Base-by-base conservation (phyloP, 2,329 filamentous ascomycete genomes). In the Pyricularia pennisetigena region DNA sequence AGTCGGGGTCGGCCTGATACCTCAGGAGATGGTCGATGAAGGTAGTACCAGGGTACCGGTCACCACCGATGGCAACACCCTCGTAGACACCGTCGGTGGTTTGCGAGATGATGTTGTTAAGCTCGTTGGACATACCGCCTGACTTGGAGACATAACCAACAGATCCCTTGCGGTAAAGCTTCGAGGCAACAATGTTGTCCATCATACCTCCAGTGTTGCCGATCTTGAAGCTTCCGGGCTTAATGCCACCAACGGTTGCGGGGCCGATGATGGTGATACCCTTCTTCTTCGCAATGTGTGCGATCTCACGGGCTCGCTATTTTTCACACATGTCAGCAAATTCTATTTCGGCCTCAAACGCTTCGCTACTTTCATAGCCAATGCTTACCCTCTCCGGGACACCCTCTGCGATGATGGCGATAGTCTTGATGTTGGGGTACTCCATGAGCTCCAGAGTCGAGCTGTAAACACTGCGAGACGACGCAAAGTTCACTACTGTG, bases 201-300 rank as follows among this genome's bases (percentile, higher is more conserved):
- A 99, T 99, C 95, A 99, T 99, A 82, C 95, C 95, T 88, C 95
- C 95, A 76, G 95, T 99, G 88, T 99, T 99, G 80, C 95, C 95
- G 73, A 99, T 99, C 89, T 98, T 99, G 91, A 94, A 99, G 80
- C 92, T 92, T 81, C 95, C 95, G 71, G 95, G 95, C 89, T 98
- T 99, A 85, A 99, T 98, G 77, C 95, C 95, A 88, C 95, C 95
- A 71, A 99, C 95, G 68, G 95, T 99, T 75, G 95, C 95, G 72
- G 95, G 95, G 73, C 95, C 95, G 78, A 99, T 97, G 81, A 99
- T 99, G 81, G 94, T 97, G 79, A 99, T 91, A 72, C 94, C 94
- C 90, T 98, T 99, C 88, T 97, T 94, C 85, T 95, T 87, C 74
- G 95, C 95, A 74, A 97, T 90, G 79, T 98, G 90, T 78, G 97